Evolutionary conservation across 306 rosid species (phyloP), one percentile per base, ranked within the genome.

Genomic region (Hippophae rhamnoides): DNA sequence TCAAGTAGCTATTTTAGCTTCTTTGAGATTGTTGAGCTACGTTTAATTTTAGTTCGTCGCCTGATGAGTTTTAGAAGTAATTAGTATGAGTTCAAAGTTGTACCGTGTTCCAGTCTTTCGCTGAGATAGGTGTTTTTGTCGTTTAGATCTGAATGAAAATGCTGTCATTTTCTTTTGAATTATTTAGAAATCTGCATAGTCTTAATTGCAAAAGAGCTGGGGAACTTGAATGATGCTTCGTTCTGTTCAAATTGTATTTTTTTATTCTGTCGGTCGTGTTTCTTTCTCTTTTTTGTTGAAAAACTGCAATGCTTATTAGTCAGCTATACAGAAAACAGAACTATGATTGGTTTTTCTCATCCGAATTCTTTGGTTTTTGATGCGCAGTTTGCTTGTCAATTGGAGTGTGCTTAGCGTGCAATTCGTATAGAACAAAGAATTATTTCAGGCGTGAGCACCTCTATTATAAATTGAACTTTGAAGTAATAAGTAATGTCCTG

Each of bases 111-210:
- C 12, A 9, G 13, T 25, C n/a, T 64, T 64, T 54, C 10, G 45
- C 5, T 48, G 12, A n/a, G 55, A 23, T 64, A 6, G 54, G 46
- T 44, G 58, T 46, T 42, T 55, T 64, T n/a, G 27, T 55, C 14
- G 61, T 46, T 40, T 64, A 64, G 69, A 64, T 64, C 69, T 64
- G 69, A 55, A 10, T 55, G 47, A 26, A 31, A 43, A 25, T 38
- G 54, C 48, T n/a, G 59, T 6, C 42, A 25, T 52, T 62, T 61
- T 18, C 43, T 7, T 13, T 49, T 5, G 14, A 49, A 49, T 2
- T 31, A 31, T 49, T 3, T 49, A 13, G 14, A 49, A 23, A 12
- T 23, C 38, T 31, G 38, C 6, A 48, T 49, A 49, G 25, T 49
- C 53, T 49, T 3, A 49, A 12, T 10, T 31, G 38, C 38, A 31